Base-by-base conservation (phyloP, 495 filamentous ascomycete species). In the Terfezia boudieri region DNA sequence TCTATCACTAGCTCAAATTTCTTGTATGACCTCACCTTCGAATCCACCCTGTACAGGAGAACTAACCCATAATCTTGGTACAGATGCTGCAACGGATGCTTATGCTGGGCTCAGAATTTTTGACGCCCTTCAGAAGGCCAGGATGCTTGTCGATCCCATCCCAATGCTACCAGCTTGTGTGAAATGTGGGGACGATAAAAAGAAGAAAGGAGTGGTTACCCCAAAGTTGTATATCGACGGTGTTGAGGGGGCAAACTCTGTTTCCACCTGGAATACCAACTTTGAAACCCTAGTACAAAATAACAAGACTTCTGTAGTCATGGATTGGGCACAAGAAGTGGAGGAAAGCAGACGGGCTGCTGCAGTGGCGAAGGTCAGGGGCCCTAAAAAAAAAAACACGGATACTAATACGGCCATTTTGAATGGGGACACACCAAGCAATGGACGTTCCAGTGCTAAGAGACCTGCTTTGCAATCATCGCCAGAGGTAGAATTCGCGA, bases 31-130 rank as follows among this genome's bases (percentile, higher is more conserved):
- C 26, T 32, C 26, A 32, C 26, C 4, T 32, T 32, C 26, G 26
- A 32, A 32, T 32, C 26, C 26, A 32, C 7, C 2, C 26, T 7
- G 7, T 32, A 32, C 26, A 32, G 37, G 10, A 52, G 43, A 32
- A 37, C 51, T 12, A 41, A 20, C 55, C 57, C 17, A 64, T 43
- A 32, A 4, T 32, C 4, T 14, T 9, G 37, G 20, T 36, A 14
- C 57, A 86, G 82, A 94, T 69, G 84, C 85, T 8, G 85, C 85
- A 14, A 76, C 78, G 1, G 87, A 94, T 64, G 78, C 85, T 2
- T 94, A 89, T 61, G 85, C 84, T 53, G 78, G 79, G 36, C 58
- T 89, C 16, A 79, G 82, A 61, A 71, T 93, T 32, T 90, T 74
- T 63, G 71, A 83, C 52, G 67, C 70, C 2, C 72, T 93, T 57